Conservation (phyloP, 2,329 filamentous ascomycete species). For the Aspergillus sp. region DNA sequence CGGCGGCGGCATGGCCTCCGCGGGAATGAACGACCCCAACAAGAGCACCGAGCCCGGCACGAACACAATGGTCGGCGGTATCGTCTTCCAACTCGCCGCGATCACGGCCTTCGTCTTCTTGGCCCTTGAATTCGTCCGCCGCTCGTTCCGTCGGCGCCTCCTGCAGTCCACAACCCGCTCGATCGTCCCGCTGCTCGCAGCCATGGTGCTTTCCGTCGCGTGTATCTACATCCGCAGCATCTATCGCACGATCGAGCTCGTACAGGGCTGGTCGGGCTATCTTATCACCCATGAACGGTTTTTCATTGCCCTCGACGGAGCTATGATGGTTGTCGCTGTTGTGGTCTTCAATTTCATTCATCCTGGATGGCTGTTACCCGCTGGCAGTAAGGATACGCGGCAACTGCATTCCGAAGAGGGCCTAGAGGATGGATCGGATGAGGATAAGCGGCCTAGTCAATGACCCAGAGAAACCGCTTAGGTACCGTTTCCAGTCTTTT, state of each 20-base stretch:
- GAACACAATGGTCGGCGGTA: conserved; percentile 44
- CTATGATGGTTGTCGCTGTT: conserved; percentile 42
- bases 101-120: conserved; percentile 45
- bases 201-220: conserved; percentile 34
- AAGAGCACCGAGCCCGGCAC: conserved; percentile 42
- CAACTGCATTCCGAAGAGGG: conserved; percentile 7
- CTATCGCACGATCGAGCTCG: conserved; percentile 43
- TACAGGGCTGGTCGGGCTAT: conserved; percentile 42
- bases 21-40: conserved; percentile 32
- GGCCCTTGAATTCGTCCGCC: conserved; percentile 39
- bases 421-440: conserved; percentile 7
- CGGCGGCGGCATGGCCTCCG: conserved; percentile 44
- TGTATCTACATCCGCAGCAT: conserved; percentile 42
- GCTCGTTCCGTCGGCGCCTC: conserved; percentile 19
- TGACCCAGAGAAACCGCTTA: no score
- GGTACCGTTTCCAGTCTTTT: no score
- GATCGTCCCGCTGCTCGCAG: conserved; percentile 24
- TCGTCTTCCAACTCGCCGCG: conserved; percentile 50
- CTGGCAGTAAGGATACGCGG: conserved; percentile 5
- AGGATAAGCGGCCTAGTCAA: no score
- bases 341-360: conserved; percentile 37
- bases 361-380: conserved; percentile 33
- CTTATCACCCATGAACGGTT: conserved; percentile 43
- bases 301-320: conserved; percentile 43
- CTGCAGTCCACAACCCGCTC: conserved; percentile 17